Evolutionary conservation across 768 basidiomycete genomes (phyloP), one percentile per base, ranked within the genome.

Genomic region (Mycena pura): DNA sequence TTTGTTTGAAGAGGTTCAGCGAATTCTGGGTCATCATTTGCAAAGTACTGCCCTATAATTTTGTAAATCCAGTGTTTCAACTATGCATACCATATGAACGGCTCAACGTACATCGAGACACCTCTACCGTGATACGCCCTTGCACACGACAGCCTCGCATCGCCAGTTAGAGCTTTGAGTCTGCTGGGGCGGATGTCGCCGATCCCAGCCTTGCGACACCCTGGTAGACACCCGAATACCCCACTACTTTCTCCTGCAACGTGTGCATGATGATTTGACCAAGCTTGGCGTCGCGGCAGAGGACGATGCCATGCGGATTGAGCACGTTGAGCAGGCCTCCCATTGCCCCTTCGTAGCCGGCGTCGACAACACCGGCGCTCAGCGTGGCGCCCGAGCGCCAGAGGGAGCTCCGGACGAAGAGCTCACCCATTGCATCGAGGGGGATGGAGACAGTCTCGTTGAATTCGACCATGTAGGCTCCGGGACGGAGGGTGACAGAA

Each of bases 391-490:
- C 64, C 8, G 64, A 65, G 11, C 67, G 55, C n/a, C 48, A 68
- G 19, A 66, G 60, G n/a, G 67, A 68, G 47, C 61, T 63, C 17
- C 64, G 56, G 8, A 59, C 64, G 46, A 63, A 66, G 7, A 68
- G 40, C 48, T 52, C 46, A 40, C 67, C 67, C 50, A 68, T 63
- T 6, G 46, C 52, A 47, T 66, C 65, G 32, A 59, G 27, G 34
- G 67, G 67, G 0, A 47, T 55, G 55, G 39, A 29, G 38, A 68
- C 53, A 25, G 48, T 65, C 41, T 68, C 67, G 53, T 68, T 68
- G 54, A 68, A 68, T 38, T 68, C 64, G 43, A 68, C 60, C 21
- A 68, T 64, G 46, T 68, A 68, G 14, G 60, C 57, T 5, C 64
- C 67, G 21, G 43, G 55, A 22, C 17, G 22, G 8, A 66, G 49